A percentile compares a stretch with the other conserved stretches of the same genome.
These are phyloP conservation scores for Prototheca cutis DNA, from an alignment of 163 green algal genomes.

Conservation along the genomic window DNA sequence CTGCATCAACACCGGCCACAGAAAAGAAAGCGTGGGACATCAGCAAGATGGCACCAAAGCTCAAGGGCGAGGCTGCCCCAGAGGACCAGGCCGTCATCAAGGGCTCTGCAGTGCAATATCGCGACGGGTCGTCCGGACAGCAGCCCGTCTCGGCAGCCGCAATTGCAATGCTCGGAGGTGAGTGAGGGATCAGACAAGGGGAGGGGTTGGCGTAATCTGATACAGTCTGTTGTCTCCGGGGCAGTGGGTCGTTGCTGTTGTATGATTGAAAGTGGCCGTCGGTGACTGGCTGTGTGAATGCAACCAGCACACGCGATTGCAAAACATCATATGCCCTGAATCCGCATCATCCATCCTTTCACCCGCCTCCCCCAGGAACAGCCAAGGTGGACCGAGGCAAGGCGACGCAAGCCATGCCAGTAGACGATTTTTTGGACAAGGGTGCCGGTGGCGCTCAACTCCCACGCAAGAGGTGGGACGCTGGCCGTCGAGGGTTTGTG, in stretches of 20 bases:
- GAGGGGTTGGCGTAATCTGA: too few species aligned
- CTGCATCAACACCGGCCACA: conserved; percentile 6
- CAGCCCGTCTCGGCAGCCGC: conserved; percentile 4
- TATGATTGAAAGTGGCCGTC: too few species aligned
- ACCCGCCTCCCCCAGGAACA: conserved; percentile 1
- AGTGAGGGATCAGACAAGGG: too few species aligned
- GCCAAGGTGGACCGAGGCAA: conserved; percentile 6
- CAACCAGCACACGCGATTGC: too few species aligned
- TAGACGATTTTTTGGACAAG: conserved; percentile 48
- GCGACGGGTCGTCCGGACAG: background rate
- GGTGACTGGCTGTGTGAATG: too few species aligned
- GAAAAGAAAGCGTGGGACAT: conserved; percentile 29
- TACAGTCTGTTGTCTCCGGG: too few species aligned
- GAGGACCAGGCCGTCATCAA: conserved; percentile 16
- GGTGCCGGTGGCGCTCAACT: conserved; percentile 51
- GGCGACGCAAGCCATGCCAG: conserved; percentile 28
- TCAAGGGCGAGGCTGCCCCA: conserved; percentile 21
- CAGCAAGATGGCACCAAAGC: conserved; percentile 36
- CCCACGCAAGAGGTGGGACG: conserved; percentile 42
- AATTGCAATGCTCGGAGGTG: background rate
- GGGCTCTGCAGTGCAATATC: conserved; percentile 7
- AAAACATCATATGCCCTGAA: background rate
- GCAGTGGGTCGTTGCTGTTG: too few species aligned
- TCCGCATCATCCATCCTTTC: background rate
- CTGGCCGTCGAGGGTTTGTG: too few species aligned